Base-by-base conservation (phyloP, 2,329 filamentous ascomycete species). In the Penicillium sp. region DNA sequence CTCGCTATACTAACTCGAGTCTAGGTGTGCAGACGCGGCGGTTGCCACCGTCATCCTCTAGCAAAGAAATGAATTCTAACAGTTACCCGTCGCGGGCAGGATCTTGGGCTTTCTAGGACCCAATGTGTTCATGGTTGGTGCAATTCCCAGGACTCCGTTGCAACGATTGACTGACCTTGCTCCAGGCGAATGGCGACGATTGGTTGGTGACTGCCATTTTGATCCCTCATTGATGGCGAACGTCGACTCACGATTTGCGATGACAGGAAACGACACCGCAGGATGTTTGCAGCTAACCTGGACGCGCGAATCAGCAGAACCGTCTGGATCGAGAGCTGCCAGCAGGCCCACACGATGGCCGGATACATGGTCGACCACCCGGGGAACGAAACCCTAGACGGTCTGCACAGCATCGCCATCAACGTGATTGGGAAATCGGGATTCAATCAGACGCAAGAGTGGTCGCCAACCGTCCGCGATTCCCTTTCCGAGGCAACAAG, bases 391-490 rank as follows among this genome's bases (percentile, higher is more conserved):
- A 59, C 62, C 1, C 45, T 62, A 7, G 42, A 45, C 7, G 55
- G 56, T 4, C 55, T 67, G 7, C 58, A 60, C 7, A 49, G 49
- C 23, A 43, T 70, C 13, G 62, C 65, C 11, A 64, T 69, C 48
- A 67, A 69, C 36, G 64, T 70, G 2, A 54, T 70, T 7, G 60
- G 59, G 3, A 36, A 50, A 20, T 59, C 64, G 1, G 65, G 59
- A 2, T 68, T 65, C 39, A 59, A 58, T 21, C 53, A 64, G 33
- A 48, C 52, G 9, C 53, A 56, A 15, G 35, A 56, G 4, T 69
- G 60, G 56, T 40, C 52, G 7, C 56, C 58, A 2, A 36, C 51
- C 8, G 23, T 46, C n/a, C 41, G 54, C 14, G 45, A 48, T 18
- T n/a, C 45, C 14, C 9, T 42, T 15, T 19, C 26, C 28, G 14